phyloP scores from a whole-genome alignment of 2,329 filamentous ascomycete species.

The Phyllosticta citriasiana region DNA sequence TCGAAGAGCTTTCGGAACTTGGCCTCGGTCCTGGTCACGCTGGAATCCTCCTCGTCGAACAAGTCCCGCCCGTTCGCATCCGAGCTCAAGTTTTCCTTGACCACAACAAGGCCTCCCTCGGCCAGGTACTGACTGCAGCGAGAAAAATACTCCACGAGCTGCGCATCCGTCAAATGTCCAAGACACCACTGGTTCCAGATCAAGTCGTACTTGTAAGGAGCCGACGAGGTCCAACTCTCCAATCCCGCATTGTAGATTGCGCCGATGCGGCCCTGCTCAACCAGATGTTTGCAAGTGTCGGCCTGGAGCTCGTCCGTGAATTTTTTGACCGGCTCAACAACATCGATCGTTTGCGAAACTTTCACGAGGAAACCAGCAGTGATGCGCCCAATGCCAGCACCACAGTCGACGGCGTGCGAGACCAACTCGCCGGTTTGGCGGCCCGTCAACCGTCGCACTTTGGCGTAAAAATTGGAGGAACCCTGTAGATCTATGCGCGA shows the following conservation, averaged over 20 bases:
- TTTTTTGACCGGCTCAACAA: slow-evolving; percentile 75
- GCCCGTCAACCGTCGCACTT: slow-evolving; percentile 40
- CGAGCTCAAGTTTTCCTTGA: slow-evolving; percentile 71
- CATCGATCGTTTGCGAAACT: slow-evolving; percentile 62
- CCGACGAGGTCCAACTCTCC: slow-evolving; percentile 52
- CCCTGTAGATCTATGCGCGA: slow-evolving; percentile 62
- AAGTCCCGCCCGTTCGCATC: slow-evolving; percentile 47
- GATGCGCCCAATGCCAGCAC: slow-evolving; percentile 69
- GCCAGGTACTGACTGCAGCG: slow-evolving; percentile 37
- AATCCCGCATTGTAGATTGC: slow-evolving; percentile 62
- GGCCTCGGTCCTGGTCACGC: slow-evolving; percentile 64
- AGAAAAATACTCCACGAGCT: slow-evolving; percentile 58
- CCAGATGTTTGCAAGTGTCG: slow-evolving; percentile 22
- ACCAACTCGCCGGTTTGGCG: slow-evolving; percentile 14
- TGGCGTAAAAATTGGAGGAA: slow-evolving; percentile 58
- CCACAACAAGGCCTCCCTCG: slow-evolving; percentile 48
- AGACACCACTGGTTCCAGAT: slow-evolving; percentile 91
- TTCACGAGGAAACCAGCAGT: slow-evolving; percentile 66
- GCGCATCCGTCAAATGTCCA: slow-evolving; percentile 65
- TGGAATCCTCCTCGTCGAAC: slow-evolving; percentile 67
- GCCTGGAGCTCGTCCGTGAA: slow-evolving; percentile 56
- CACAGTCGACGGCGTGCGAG: slow-evolving; percentile 46
- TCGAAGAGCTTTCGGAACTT: slow-evolving; percentile 64
- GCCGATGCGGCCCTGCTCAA: slow-evolving; percentile 42
- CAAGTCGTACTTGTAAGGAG: slow-evolving; percentile 53